phyloP scores from a whole-genome alignment of 345 rosid genomes.

The Arabidopsis thaliana region DNA sequence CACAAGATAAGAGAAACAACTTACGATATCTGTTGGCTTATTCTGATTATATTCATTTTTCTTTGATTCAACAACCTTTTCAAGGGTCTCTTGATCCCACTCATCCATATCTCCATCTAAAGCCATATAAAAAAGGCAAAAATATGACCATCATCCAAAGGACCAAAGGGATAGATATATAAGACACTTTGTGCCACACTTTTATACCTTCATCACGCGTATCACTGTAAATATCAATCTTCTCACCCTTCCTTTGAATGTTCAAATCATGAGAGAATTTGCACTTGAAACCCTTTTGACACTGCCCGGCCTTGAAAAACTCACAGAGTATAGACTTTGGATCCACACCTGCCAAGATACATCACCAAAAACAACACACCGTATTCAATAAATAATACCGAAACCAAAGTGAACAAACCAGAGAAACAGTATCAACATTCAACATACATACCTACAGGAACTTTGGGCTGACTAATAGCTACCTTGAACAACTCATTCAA shows the following conservation, averaged over 20 bases:
- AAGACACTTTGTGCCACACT: neutral
- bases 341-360: conserved; percentile 73
- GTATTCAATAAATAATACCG: neutral
- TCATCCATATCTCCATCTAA: conserved; percentile 82
- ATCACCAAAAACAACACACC: conserved; percentile 3
- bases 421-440: neutral
- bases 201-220: conserved; percentile 78
- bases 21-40: conserved; percentile 92
- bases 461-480: conserved; percentile 96
- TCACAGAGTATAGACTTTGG: conserved; percentile 93
- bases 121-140: neutral
- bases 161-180: neutral
- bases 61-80: conserved; percentile 92
- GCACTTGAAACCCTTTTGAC: conserved; percentile 91
- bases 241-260: conserved; percentile 97
- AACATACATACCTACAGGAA: conserved; percentile 64
- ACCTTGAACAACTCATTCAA: conserved; percentile 89
- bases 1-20: conserved; percentile 33
- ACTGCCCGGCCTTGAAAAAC: conserved; percentile 90
- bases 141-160: conserved; percentile 22
- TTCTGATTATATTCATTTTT: conserved; percentile 83
- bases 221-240: conserved; percentile 87
- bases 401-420: neutral
- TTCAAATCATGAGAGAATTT: conserved; percentile 95
- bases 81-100: conserved; percentile 96